These are phyloP conservation scores for Russula ochroleuca DNA, from an alignment of 768 basidiomycete genomes.

Conservation along the genomic window DNA sequence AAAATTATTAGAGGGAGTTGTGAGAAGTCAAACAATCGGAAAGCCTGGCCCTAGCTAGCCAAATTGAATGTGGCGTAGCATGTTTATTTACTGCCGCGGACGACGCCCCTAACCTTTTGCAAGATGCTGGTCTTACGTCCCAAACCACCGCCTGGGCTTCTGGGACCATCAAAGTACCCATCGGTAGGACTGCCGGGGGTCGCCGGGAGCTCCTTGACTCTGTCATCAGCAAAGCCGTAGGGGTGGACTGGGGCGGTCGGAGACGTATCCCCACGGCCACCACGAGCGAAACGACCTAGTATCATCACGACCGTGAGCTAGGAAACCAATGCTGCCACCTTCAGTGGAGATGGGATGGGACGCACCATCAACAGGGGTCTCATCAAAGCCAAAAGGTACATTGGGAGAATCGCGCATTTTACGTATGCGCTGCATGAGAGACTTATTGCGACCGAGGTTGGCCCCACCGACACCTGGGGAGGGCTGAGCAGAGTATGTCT, in stretches of 20 bases:
- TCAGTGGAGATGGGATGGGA: slow-evolving; percentile 43
- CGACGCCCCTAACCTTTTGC: slow-evolving; percentile 26
- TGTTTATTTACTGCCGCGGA: slow-evolving; percentile 24
- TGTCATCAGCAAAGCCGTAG: slow-evolving; percentile 64
- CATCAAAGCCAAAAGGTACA: slow-evolving; percentile 55
- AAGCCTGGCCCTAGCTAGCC: background rate
- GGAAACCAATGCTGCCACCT: slow-evolving; percentile 39
- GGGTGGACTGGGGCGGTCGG: slow-evolving; percentile 42
- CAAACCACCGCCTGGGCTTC: slow-evolving; percentile 18
- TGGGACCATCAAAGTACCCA: slow-evolving; percentile 12
- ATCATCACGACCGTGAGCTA: slow-evolving; percentile 68
- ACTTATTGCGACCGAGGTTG: slow-evolving; percentile 68
- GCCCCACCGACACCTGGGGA: slow-evolving; percentile 39
- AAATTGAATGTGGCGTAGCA: background rate
- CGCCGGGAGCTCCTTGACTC: slow-evolving; percentile 51
- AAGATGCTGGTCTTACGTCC: slow-evolving; percentile 27
- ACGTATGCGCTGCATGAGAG: slow-evolving; percentile 82
- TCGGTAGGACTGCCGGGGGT: slow-evolving; percentile 36
- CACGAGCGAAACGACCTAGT: slow-evolving; percentile 62
- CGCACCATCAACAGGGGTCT: slow-evolving; percentile 40
- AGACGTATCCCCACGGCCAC: slow-evolving; percentile 38
- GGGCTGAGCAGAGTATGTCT: slow-evolving; percentile 38
- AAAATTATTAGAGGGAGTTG: slow-evolving; percentile 4
- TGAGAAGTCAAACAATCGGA: background rate
- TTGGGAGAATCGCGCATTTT: slow-evolving; percentile 86